Evolutionary conservation across 495 filamentous ascomycete species (phyloP), one percentile per base, ranked within the genome.

Genomic region (Lophium mytilinum): DNA sequence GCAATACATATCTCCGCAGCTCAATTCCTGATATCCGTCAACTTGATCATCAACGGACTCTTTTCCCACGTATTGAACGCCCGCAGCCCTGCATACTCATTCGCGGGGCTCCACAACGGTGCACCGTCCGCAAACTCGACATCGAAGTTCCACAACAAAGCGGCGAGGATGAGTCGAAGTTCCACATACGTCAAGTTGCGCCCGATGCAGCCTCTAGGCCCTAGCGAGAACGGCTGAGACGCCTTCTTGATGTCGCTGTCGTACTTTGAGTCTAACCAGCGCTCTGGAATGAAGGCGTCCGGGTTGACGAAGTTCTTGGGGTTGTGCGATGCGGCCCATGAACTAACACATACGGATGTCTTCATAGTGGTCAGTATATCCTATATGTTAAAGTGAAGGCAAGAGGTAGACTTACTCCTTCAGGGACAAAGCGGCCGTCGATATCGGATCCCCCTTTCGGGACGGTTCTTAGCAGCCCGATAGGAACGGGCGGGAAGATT

Each of bases 401-500:
- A 11, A 30, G 18, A 12, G 43, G 18, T 17, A 6, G 34, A 57
- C 55, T 53, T 45, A 66, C 64, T 9, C 70, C 68, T 37, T 58
- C 70, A 11, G 73, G 72, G 14, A 77, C 62, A 24, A 57, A 69
- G 11, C 66, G 19, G 4, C 72, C 73, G 50, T 72, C 67, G 30
- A 78, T 69, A 3, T 66, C 42, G 1, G 63, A 63, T 3, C 77
- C 76, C 4, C 62, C 70, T 51, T 73, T 68, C 1, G 78, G 72
- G 0, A 77, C 76, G 24, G 72, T 72, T 0, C 78, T 68, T 0
- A 75, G 71, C 51, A 81, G 76, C 10, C 65, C 66, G 37, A 74
- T 75, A 15, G 75, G 73, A 0, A 77, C 74, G 0, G 79, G 75
- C 0, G 79, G 77, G 52, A 76, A 76, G 19, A 82, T 65, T 8